A percentile compares a stretch with the other conserved stretches of the same genome.
phyloP scores from a whole-genome alignment of 164 flowering plant genomes.

The Magnolia changhungtana region DNA sequence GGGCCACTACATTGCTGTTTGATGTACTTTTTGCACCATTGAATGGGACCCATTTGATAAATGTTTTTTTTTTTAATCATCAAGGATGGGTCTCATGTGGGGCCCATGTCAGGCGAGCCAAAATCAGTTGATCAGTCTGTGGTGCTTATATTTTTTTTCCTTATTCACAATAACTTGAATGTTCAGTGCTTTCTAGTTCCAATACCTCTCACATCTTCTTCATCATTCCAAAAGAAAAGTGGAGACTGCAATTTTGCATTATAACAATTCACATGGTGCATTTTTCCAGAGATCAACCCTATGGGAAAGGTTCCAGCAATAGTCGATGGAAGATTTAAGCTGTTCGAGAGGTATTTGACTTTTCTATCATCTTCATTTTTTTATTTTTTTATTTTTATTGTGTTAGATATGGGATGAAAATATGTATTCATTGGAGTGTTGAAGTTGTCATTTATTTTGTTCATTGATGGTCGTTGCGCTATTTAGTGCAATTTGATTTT shows the following conservation, averaged over 20 bases:
- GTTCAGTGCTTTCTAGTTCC: not conserved
- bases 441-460: not conserved
- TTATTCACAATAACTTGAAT: not conserved
- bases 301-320: conserved; percentile 72
- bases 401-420: not conserved
- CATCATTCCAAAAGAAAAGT: not conserved
- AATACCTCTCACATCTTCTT: not conserved
- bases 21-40: not conserved
- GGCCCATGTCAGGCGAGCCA: not conserved
- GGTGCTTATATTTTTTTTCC: not conserved
- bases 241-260: too few relatives aligned
- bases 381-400: not conserved
- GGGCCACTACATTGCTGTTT: not conserved
- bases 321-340: conserved; percentile 74
- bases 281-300: conserved; percentile 67
- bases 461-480: too few relatives aligned
- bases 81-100: not conserved
- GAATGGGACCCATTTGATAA: not conserved
- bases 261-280: not conserved
- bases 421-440: not conserved
- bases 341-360: conserved; percentile 71
- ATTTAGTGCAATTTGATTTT: too few relatives aligned
- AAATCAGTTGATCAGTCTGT: not conserved
- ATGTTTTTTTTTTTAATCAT: not conserved
- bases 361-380: not conserved